A percentile compares a stretch with the other conserved stretches of the same genome.
phyloP scores from a whole-genome alignment of 257 asterid species.

The Echium plantagineum region DNA sequence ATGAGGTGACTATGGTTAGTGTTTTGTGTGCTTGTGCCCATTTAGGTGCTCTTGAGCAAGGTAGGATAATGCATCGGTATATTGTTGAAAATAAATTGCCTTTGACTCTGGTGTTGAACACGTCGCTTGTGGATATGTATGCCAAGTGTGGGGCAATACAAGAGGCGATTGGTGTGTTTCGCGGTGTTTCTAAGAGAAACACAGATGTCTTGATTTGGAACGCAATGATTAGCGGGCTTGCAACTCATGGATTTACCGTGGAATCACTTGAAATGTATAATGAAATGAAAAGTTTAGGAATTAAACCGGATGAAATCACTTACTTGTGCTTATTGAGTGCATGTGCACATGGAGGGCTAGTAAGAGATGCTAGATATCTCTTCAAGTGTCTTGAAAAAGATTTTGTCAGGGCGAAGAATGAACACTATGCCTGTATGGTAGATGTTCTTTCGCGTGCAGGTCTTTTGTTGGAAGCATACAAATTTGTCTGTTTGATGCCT shows the following conservation, averaged over 20 bases:
- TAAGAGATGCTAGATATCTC: conserved; percentile 45
- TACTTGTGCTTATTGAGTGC: conserved; percentile 55
- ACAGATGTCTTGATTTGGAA: conserved; percentile 64
- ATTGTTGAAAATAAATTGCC: conserved; percentile 34
- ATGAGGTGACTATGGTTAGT: conserved; percentile 78
- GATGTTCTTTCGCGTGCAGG: conserved; percentile 79
- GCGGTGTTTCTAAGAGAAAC: conserved; percentile 19
- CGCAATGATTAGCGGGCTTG: conserved; percentile 70
- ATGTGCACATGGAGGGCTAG: conserved; percentile 75
- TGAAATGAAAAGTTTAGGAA: conserved; percentile 27
- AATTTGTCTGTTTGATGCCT: conserved; percentile 31
- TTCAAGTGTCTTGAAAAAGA: conserved; percentile 29
- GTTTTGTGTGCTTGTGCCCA: conserved; percentile 63
- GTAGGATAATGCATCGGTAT: conserved; percentile 44
- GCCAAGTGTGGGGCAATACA: conserved; percentile 69
- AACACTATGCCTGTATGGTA: conserved; percentile 74
- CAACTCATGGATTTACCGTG: conserved; percentile 46
- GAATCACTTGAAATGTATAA: conserved; percentile 30
- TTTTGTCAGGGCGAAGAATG: conserved; percentile 43
- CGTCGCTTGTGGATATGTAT: conserved; percentile 70
- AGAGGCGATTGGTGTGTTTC: conserved; percentile 48
- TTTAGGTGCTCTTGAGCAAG: conserved; percentile 64
- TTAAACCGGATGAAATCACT: conserved; percentile 57
- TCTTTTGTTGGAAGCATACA: conserved; percentile 37
- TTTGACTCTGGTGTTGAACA: conserved; percentile 36